Conservation (phyloP, 2,329 filamentous ascomycete species). For the Colletotrichum cordylinicola region DNA sequence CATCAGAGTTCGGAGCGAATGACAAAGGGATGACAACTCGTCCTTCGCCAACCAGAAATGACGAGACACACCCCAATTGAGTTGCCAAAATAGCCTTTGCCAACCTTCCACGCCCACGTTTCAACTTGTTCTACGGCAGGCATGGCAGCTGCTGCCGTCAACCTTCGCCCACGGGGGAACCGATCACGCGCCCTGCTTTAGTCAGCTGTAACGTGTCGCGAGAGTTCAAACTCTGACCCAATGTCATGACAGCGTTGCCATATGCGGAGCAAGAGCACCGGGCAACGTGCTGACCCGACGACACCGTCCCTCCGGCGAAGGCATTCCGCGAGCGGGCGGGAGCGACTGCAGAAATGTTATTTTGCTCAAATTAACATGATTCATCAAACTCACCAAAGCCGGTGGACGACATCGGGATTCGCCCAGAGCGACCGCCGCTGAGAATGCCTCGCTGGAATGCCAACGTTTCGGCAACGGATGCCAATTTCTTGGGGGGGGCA, state of each 20-base stretch:
- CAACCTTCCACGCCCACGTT: slow-evolving; percentile 2
- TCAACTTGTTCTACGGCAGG: slow-evolving; percentile 8
- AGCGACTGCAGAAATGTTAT: not conserved
- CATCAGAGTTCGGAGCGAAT: not conserved
- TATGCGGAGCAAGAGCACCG: not conserved
- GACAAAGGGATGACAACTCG: slow-evolving; percentile 5
- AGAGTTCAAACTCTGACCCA: slow-evolving; percentile 2
- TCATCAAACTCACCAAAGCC: not conserved
- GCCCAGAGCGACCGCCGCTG: not conserved
- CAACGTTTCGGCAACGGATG: not conserved
- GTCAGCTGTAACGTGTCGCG: not conserved
- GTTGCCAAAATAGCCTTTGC: slow-evolving; percentile 4
- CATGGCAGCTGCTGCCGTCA: not conserved
- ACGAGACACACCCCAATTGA: not conserved
- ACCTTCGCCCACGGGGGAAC: not conserved
- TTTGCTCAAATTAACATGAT: not conserved
- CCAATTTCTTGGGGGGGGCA: not conserved
- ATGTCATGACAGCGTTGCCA: not conserved
- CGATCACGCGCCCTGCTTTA: not conserved
- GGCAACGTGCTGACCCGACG: not conserved
- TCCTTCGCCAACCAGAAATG: not conserved
- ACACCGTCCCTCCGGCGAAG: not conserved
- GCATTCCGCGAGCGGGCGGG: not conserved
- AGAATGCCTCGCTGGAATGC: not conserved
- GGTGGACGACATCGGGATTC: not conserved